A percentile compares a stretch with the other conserved stretches of the same genome.
phyloP scores from a whole-genome alignment of 345 rosid species.

The Syzygium jambos region DNA sequence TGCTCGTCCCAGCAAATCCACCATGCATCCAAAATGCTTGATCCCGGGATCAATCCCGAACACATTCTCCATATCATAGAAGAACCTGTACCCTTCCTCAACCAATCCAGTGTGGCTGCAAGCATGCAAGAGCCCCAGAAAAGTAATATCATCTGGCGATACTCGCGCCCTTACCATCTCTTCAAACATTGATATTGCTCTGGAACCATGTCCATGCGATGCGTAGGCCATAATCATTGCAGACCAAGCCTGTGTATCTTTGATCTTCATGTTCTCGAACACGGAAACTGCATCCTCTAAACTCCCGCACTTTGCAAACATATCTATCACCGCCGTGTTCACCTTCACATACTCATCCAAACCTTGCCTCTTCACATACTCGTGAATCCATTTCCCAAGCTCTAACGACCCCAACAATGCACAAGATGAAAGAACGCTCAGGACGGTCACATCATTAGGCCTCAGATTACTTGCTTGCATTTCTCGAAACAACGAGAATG shows the following conservation, averaged over 20 bases:
- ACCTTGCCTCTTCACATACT: constrained; percentile 46
- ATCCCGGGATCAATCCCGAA: constrained; percentile 40
- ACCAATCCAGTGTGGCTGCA: constrained; percentile 83
- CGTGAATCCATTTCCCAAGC: constrained; percentile 82
- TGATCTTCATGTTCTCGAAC: constrained; percentile 43
- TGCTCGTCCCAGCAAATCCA: constrained; percentile 77
- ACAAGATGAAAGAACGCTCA: constrained; percentile 75
- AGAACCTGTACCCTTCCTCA: constrained; percentile 49
- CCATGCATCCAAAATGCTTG: constrained; percentile 91
- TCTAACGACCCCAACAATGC: constrained; percentile 74
- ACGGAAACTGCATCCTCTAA: constrained; percentile 51
- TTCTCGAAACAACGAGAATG: constrained; percentile 59
- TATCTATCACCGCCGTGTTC: constrained; percentile 73
- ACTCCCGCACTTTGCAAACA: constrained; percentile 94
- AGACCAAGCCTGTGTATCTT: constrained; percentile 82
- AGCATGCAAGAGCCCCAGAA: constrained; percentile 69
- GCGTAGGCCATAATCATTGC: constrained; percentile 86
- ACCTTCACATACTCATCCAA: constrained; percentile 49
- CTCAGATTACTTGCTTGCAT: constrained; percentile 47
- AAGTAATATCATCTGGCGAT: constrained; percentile 62
- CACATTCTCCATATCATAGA: constrained; percentile 38
- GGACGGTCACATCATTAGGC: constrained; percentile 70
- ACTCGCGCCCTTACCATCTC: constrained; percentile 43
- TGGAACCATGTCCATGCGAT: constrained; percentile 60
- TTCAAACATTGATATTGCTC: constrained; percentile 47